Conservation (phyloP, 306 rosid species). For the Chamaecrista fasciculata region DNA sequence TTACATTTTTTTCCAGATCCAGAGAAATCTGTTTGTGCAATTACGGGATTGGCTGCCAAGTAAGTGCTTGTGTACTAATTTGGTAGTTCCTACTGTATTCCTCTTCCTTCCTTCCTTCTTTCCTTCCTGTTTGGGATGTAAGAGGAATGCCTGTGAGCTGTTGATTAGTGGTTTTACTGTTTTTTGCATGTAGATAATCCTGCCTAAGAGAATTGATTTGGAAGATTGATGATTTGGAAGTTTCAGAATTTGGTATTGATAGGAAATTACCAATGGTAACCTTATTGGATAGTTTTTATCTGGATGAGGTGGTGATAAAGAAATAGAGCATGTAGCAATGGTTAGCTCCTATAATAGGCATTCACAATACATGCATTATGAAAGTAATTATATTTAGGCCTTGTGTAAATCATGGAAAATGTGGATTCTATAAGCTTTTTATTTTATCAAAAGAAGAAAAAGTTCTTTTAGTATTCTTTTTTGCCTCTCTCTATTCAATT, state of each 20-base stretch:
- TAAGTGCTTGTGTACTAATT: conserved; percentile 47
- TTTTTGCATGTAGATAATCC: background rate
- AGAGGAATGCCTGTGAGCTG: conserved; percentile 13
- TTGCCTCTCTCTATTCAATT: background rate
- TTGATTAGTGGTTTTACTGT: background rate
- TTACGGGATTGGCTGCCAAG: conserved; percentile 96
- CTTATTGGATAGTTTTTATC: conserved; percentile 3
- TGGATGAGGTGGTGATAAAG: background rate
- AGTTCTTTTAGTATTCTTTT: background rate
- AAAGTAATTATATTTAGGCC: background rate
- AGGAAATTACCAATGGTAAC: conserved; percentile 8
- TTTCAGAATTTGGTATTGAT: conserved; percentile 18
- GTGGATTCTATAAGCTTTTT: background rate
- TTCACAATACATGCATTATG: background rate
- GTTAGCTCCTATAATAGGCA: background rate
- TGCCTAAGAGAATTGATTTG: conserved; percentile 4
- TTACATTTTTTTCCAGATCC: conserved; percentile 62
- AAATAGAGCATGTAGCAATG: background rate
- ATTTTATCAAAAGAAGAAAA: background rate
- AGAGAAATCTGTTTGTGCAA: conserved; percentile 69
- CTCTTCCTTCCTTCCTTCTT: background rate
- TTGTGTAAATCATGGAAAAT: background rate
- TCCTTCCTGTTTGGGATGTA: conserved; percentile 7
- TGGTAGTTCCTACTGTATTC: conserved; percentile 19
- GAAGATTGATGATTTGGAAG: conserved; percentile 16